Conservation (phyloP, 2,329 filamentous ascomycete species). For the Calycina herbarum region DNA sequence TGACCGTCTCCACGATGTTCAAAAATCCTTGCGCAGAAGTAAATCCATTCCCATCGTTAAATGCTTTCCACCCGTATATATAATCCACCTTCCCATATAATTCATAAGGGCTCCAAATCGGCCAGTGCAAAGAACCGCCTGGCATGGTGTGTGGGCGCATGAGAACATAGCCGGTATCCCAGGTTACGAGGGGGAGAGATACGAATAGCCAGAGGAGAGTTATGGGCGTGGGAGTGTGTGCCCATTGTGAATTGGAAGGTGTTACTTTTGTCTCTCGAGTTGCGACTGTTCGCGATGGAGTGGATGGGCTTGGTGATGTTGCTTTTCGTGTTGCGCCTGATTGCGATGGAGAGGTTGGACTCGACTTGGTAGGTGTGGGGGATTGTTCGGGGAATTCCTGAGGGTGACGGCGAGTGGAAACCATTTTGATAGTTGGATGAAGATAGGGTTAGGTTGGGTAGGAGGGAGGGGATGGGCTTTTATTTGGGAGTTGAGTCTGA, state of each 20-base stretch:
- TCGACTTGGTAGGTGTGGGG: constrained; percentile 27
- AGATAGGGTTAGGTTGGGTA: background rate
- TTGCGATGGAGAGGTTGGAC: constrained; percentile 20
- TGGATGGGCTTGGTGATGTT: constrained; percentile 22
- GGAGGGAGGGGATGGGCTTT: background rate
- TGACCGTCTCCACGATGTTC: constrained; percentile 59
- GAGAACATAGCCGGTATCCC: constrained; percentile 65
- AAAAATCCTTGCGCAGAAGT: constrained; percentile 60
- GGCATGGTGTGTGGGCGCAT: constrained; percentile 68
- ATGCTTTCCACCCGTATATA: constrained; percentile 66
- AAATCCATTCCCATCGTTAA: constrained; percentile 60
- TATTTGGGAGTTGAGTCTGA: background rate
- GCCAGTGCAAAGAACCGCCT: constrained; percentile 59
- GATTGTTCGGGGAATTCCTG: constrained; percentile 46
- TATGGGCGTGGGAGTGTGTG: constrained; percentile 59
- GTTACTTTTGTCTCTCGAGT: constrained; percentile 29
- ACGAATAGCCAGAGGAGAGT: constrained; percentile 61
- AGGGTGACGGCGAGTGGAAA: constrained; percentile 56
- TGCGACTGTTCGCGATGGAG: constrained; percentile 17
- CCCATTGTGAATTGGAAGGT: constrained; percentile 45
- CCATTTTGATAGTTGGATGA: constrained; percentile 43
- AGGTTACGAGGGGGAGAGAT: constrained; percentile 65
- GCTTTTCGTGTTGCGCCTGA: constrained; percentile 28
- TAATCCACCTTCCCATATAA: constrained; percentile 66
- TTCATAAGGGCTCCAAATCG: constrained; percentile 65